These are phyloP conservation scores for Hamamelis virginiana DNA, from an alignment of 164 flowering plant species.

Conservation along the genomic window DNA sequence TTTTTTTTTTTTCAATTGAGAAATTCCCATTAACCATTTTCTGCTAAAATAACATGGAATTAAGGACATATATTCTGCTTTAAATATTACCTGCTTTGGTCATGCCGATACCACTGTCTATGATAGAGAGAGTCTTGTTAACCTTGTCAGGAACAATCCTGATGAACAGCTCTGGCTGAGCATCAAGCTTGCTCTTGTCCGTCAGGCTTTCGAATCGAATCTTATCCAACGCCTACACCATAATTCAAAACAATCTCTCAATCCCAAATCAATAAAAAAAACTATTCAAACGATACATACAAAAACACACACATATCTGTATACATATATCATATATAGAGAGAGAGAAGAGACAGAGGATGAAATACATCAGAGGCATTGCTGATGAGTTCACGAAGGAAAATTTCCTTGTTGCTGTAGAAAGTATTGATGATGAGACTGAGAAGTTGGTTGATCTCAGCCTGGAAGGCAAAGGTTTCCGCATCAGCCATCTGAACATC, in stretches of 20 bases:
- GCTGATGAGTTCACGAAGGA: slow-evolving; percentile 80
- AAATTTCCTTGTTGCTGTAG: slow-evolving; percentile 85
- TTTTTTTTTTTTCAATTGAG: too few relatives aligned
- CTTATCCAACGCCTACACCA: slow-evolving; percentile 60
- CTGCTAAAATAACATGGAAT: too few relatives aligned
- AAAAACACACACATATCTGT: not conserved
- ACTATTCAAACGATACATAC: not conserved
- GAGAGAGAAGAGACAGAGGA: not conserved
- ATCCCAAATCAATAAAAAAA: too few relatives aligned
- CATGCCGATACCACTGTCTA: slow-evolving; percentile 69
- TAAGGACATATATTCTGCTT: too few relatives aligned
- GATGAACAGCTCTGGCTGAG: slow-evolving; percentile 69
- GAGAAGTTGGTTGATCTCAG: slow-evolving; percentile 75
- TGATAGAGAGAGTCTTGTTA: slow-evolving; percentile 64
- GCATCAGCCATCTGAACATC: slow-evolving; percentile 47
- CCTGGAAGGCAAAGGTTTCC: slow-evolving; percentile 70
- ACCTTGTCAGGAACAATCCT: slow-evolving; percentile 62
- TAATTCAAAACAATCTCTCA: not conserved
- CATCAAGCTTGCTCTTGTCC: slow-evolving; percentile 72
- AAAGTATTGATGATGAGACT: slow-evolving; percentile 83
- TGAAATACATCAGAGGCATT: slow-evolving; percentile 71
- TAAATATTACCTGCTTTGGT: slow-evolving; percentile 53
- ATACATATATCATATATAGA: not conserved
- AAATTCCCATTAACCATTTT: too few relatives aligned
- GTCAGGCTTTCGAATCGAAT: slow-evolving; percentile 64